Conservation (phyloP, 2,329 filamentous ascomycete genomes). For the Cercospora sp. region DNA sequence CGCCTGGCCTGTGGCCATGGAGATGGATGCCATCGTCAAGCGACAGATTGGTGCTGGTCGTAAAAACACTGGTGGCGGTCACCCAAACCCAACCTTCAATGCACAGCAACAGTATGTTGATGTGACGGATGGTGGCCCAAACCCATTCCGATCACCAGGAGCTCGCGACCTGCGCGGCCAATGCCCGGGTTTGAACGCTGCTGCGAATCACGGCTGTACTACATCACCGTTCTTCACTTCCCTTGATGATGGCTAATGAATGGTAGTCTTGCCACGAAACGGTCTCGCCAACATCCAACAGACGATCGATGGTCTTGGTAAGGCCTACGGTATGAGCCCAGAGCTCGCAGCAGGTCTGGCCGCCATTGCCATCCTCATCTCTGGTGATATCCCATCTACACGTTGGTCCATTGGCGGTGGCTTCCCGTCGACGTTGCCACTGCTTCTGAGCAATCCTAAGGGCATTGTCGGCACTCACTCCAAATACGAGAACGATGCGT, state of each 20-base stretch:
- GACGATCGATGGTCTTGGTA: constrained; percentile 23
- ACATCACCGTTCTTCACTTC: too few relatives aligned
- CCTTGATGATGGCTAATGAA: too few relatives aligned
- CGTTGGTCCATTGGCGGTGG: constrained; percentile 37
- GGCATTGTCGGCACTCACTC: constrained; percentile 38
- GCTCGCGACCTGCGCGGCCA: constrained; percentile 34
- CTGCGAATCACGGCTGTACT: constrained; percentile 27
- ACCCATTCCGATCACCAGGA: constrained; percentile 34
- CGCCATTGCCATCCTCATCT: constrained; percentile 33
- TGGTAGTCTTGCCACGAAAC: constrained; percentile 10
- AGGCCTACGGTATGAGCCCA: constrained; percentile 38
- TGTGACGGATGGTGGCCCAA: constrained; percentile 28
- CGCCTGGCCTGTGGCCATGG: constrained; percentile 23
- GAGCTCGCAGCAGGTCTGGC: constrained; percentile 33
- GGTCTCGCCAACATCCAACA: constrained; percentile 16
- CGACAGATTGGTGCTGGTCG: constrained; percentile 11
- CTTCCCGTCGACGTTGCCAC: constrained; percentile 16
- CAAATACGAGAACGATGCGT: constrained; percentile 40
- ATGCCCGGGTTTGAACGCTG: constrained; percentile 27
- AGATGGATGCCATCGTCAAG: constrained; percentile 20
- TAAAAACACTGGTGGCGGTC: constrained; percentile 22
- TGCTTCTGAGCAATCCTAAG: constrained; percentile 28
- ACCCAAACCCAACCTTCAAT: constrained; percentile 25
- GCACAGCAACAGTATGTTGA: constrained; percentile 27
- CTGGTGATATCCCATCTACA: constrained; percentile 17